Evolutionary conservation across 2,329 filamentous ascomycete genomes (phyloP).

Genomic region (Emmonsiellopsis sp.): DNA sequence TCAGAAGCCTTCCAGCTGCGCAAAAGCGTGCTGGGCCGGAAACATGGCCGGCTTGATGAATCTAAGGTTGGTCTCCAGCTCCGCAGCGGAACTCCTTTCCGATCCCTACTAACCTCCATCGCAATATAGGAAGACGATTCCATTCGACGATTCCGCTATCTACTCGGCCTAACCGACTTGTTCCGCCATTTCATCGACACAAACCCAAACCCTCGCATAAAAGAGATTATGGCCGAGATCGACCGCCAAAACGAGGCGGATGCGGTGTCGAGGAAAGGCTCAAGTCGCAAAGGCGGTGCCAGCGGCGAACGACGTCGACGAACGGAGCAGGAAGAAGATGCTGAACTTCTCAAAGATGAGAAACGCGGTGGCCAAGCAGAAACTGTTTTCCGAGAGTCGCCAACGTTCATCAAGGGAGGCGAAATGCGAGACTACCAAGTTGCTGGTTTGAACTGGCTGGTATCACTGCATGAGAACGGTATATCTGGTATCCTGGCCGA

Average conservation of each 20-base stretch:
- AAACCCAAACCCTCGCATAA: constrained; percentile 89
- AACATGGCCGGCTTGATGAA: constrained; percentile 83
- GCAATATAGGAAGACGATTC: constrained; percentile 75
- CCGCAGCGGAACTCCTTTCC: no score
- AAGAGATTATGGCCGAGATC: constrained; percentile 88
- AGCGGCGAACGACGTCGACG: constrained; percentile 68
- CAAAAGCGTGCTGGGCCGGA: constrained; percentile 87
- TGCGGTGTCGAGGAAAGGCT: constrained; percentile 62
- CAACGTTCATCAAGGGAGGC: constrained; percentile 73
- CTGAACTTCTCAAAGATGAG: constrained; percentile 76
- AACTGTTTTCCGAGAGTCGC: constrained; percentile 89
- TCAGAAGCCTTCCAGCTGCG: constrained; percentile 83
- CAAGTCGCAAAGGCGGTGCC: constrained; percentile 74
- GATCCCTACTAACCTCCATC: neutral
- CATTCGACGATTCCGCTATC: constrained; percentile 85
- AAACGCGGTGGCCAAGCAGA: constrained; percentile 77
- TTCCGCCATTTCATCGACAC: constrained; percentile 99
- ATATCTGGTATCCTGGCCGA: constrained; percentile 97
- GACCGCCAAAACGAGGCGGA: constrained; percentile 81
- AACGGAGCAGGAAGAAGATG: constrained; percentile 96
- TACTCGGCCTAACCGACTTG: constrained; percentile 87
- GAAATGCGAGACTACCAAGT: constrained; percentile 95
- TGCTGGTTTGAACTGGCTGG: constrained; percentile 91
- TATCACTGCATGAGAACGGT: constrained; percentile 95
- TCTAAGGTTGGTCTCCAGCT: constrained; percentile 58